Evolutionary conservation across 73 alveolate genomes (phyloP).

Genomic region (Durusdinium trenchii): DNA sequence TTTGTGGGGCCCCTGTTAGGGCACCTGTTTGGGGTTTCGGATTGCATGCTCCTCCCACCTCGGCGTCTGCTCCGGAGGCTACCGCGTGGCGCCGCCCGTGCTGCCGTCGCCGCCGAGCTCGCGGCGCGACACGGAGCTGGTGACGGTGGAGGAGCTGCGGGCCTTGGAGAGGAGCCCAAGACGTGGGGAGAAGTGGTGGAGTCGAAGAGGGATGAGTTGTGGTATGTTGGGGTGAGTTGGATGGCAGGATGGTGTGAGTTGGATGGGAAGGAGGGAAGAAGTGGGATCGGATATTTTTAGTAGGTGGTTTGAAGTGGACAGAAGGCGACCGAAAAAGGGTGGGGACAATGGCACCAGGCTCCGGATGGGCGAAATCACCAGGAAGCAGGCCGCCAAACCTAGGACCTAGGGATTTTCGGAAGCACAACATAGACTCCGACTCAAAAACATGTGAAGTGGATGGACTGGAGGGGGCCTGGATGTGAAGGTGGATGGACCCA

Average conservation of each 20-base stretch:
- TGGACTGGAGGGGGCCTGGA: background rate
- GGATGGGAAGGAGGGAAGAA: too few species aligned
- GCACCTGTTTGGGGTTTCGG: too few species aligned
- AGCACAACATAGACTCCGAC: background rate
- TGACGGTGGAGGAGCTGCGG: background rate
- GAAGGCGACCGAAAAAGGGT: too few species aligned
- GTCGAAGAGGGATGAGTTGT: background rate
- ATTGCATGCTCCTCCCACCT: too few species aligned
- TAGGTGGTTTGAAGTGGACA: too few species aligned
- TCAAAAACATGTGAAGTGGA: background rate
- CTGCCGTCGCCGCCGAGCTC: background rate
- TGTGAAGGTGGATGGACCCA: background rate
- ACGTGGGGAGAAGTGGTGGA: background rate
- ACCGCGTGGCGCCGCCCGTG: slow-evolving; percentile 36
- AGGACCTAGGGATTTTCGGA: background rate
- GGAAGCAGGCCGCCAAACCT: background rate
- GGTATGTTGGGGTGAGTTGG: background rate
- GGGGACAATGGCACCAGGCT: too few species aligned
- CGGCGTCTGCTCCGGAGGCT: background rate
- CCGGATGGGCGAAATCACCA: too few species aligned
- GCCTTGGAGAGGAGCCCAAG: slow-evolving; percentile 19
- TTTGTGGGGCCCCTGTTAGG: too few species aligned
- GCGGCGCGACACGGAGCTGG: background rate
- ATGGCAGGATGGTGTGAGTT: too few species aligned
- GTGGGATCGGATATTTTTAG: too few species aligned